Evolutionary conservation across 106 monocot species (phyloP), one percentile per base, ranked within the genome.

Genomic region (Dactylorhiza incarnata): DNA sequence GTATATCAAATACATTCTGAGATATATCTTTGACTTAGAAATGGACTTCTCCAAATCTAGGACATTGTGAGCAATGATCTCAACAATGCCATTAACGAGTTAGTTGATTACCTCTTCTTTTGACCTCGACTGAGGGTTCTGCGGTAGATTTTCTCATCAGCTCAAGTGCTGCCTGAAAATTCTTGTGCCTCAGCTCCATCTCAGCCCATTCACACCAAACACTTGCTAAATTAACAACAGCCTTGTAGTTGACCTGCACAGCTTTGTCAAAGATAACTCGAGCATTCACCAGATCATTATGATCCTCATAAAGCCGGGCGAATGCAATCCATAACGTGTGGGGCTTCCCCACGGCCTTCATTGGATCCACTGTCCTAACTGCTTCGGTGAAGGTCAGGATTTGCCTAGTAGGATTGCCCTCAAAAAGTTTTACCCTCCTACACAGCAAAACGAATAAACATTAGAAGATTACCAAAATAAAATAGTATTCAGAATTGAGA

Each of bases 161-260:
- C 54, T 94, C 89, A 48, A 91, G 85, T 22, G 97, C 97, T 19
- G 83, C 89, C 68, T 84, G 83, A 78, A 94, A 91, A 65, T 99
- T 89, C 58, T 94, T 94, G 78, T 99, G 87, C 78, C 86, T 91
- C 76, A 99, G 78, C 65, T 99, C 97, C 94, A 99, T 91, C 78
- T 99, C 97, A 46, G 97, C 97, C 91, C 91, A 99, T 74, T 99
- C 94, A 79, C 97, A 99, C 97, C 97, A 99, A 45, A 99, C 80
- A 81, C 87, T 91, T 0, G 97, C 94, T 9, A 99, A 76, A 80
- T 99, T 89, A 79, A 91, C 94, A 26, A 89, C 94, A 16, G 89
- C 67, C 78, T 89, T 99, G 72, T 85, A 99, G 56, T 77, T 88
- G 44, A 93, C 97, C 55, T 99, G 94, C 19, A 87, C 89, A n/a